Evolutionary conservation across 2,329 filamentous ascomycete genomes (phyloP).

Genomic region (Colletotrichum nymphaeae): DNA sequence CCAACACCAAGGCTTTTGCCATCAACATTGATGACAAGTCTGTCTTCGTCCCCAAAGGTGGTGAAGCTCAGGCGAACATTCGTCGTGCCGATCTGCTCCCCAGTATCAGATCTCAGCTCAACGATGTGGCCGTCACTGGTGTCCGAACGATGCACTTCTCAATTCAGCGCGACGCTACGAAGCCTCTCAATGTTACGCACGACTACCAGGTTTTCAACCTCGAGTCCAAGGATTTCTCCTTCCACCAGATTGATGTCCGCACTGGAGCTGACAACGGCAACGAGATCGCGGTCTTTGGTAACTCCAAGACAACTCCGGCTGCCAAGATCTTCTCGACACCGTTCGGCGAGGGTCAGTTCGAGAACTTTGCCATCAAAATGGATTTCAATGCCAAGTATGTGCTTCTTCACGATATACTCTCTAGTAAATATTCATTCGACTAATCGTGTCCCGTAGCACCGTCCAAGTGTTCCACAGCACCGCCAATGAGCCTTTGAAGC

Average conservation of each 20-base stretch:
- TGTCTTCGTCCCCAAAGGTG: conserved; percentile 51
- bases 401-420: conserved; percentile 32
- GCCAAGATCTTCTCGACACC: conserved; percentile 33
- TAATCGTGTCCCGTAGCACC: conserved; percentile 34
- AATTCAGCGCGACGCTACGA: conserved; percentile 52
- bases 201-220: conserved; percentile 51
- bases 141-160: conserved; percentile 59
- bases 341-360: conserved; percentile 33
- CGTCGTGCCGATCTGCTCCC: conserved; percentile 57
- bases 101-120: conserved; percentile 46
- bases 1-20: conserved; percentile 37
- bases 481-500: conserved; percentile 48
- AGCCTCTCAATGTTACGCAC: conserved; percentile 57
- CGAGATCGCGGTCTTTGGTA: conserved; percentile 36
- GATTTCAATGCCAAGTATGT: conserved; percentile 28
- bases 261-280: conserved; percentile 50
- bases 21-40: conserved; percentile 49
- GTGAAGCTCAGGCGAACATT: conserved; percentile 55
- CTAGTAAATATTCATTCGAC: too few relatives aligned
- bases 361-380: conserved; percentile 35
- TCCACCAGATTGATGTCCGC: conserved; percentile 36
- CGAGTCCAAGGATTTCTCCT: conserved; percentile 36
- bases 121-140: conserved; percentile 53
- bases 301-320: conserved; percentile 20
- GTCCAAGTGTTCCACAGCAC: conserved; percentile 56